phyloP scores from a whole-genome alignment of 257 asterid genomes.

The Agastache rugosa region DNA sequence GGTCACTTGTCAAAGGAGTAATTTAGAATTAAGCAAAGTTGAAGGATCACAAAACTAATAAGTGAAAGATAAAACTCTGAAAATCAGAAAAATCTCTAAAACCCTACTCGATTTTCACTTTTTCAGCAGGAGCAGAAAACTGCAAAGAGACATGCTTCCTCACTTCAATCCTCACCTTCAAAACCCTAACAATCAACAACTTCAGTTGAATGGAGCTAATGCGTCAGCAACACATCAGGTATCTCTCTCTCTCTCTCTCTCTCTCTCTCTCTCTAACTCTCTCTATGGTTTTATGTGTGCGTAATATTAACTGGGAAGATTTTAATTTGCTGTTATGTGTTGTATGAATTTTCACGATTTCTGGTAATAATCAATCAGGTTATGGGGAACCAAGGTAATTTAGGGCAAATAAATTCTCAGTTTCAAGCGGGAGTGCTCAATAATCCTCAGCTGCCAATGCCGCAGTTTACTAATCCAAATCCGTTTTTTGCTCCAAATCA shows the following conservation, averaged over 20 bases:
- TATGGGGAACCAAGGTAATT: conserved; percentile 52
- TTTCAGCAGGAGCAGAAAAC: not conserved
- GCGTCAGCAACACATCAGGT: conserved; percentile 54
- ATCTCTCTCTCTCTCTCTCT: not conserved
- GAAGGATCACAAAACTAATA: not conserved
- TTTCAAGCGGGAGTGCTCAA: conserved; percentile 50
- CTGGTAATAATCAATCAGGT: conserved; percentile 46
- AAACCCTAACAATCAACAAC: conserved; percentile 52
- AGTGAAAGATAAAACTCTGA: conserved; percentile 21
- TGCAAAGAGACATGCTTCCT: conserved; percentile 44
- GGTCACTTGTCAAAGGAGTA: not conserved
- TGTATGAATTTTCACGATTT: not conserved
- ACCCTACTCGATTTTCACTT: conserved; percentile 43
- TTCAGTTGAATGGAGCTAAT: conserved; percentile 45
- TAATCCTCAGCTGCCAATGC: conserved; percentile 55
- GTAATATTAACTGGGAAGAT: not conserved
- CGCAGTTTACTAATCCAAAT: conserved; percentile 48
- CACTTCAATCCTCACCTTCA: conserved; percentile 45
- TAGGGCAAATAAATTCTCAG: conserved; percentile 54
- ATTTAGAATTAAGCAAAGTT: conserved; percentile 16
- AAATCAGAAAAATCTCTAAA: conserved; percentile 36
- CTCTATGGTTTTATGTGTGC: not conserved
- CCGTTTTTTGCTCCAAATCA: conserved; percentile 49
- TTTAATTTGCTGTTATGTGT: conserved; percentile 3
- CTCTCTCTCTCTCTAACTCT: not conserved